A percentile compares a stretch with the other conserved stretches of the same genome.
Conservation (phyloP, 257 asterid species). For the Ilex aquifolium region DNA sequence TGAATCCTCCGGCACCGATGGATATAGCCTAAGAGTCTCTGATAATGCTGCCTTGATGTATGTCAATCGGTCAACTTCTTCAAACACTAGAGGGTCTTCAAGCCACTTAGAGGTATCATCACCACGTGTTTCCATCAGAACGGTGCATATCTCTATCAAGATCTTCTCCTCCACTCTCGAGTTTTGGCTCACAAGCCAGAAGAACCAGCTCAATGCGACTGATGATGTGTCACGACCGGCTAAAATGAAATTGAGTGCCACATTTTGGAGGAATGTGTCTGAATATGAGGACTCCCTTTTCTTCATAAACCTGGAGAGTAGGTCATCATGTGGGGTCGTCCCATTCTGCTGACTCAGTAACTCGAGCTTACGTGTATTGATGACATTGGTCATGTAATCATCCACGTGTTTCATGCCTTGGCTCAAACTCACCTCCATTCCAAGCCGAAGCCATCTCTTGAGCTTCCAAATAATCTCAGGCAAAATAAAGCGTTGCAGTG, state of each 20-base stretch:
- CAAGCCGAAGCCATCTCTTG: neutral
- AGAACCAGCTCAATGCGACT: slow-evolving; percentile 7
- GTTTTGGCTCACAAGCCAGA: slow-evolving; percentile 6
- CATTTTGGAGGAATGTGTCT: neutral
- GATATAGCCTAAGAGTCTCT: slow-evolving; percentile 11
- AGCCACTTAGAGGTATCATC: neutral
- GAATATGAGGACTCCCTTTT: neutral
- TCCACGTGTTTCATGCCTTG: neutral
- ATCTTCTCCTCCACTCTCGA: slow-evolving; percentile 2
- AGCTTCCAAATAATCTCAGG: slow-evolving; percentile 10
- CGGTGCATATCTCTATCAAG: neutral
- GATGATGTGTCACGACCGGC: slow-evolving; percentile 9
- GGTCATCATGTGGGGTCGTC: slow-evolving; percentile 1
- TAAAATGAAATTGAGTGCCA: neutral
- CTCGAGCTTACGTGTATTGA: neutral
- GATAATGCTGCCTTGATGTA: slow-evolving; percentile 4
- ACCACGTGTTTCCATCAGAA: neutral
- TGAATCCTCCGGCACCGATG: neutral
- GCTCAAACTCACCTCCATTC: neutral
- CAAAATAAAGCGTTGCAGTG: slow-evolving; percentile 1
- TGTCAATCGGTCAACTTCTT: slow-evolving; percentile 5
- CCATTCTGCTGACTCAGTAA: too few species aligned
- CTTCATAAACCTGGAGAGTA: slow-evolving; percentile 6
- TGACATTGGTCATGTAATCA: slow-evolving; percentile 1
- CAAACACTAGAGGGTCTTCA: slow-evolving; percentile 3